Base-by-base conservation (phyloP, 257 asterid genomes). In the Jasminum sambac region DNA sequence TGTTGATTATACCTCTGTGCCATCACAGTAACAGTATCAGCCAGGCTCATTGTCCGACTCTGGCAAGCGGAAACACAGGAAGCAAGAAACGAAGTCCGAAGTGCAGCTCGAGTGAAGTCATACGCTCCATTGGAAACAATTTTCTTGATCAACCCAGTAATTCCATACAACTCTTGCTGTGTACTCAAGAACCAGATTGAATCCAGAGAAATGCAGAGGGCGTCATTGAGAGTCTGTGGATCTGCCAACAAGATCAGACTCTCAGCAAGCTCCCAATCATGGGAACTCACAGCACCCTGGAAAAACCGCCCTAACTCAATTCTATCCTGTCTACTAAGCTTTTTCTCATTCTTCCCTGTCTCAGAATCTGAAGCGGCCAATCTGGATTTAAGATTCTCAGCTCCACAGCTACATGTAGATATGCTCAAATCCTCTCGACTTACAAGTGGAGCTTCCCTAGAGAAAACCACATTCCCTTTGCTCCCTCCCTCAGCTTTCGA, bases 31-130 rank as follows among this genome's bases (percentile, higher is more conserved):
- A 95, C 99, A 72, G 98, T 95, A 72, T 95, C 96, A 41, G 96
- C 92, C 58, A 95, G 89, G 84, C 98, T 88, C 96, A 95, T 85
- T 0, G 96, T 91, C 70, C 93, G 91, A 77, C 98, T 94, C 84
- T 91, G 96, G 75, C 99, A 94, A 65, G 99, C 99, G 62, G 98
- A 89, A 76, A 95, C 98, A 64, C 98, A 88, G 0, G 99, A 91
- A 77, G 99, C 98, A 52, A 95, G 98, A 82, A 95, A 95, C 17
- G 98, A 95, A 69, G 99, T 95, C 86, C 99, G 85, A 37, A 95
- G 90, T 9, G 91, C 92, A 64, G 98, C 99, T 74, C 99, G 80
- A n/a, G 95, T 91, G 74, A 91, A 95, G 82, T 91, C 99, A 76
- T 74, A 88, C 0, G 99, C 99, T 72, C 99, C 99, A 77, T 87